Evolutionary conservation across 495 filamentous ascomycete genomes (phyloP).

Genomic region (Hypomontagnella submonticulosa): DNA sequence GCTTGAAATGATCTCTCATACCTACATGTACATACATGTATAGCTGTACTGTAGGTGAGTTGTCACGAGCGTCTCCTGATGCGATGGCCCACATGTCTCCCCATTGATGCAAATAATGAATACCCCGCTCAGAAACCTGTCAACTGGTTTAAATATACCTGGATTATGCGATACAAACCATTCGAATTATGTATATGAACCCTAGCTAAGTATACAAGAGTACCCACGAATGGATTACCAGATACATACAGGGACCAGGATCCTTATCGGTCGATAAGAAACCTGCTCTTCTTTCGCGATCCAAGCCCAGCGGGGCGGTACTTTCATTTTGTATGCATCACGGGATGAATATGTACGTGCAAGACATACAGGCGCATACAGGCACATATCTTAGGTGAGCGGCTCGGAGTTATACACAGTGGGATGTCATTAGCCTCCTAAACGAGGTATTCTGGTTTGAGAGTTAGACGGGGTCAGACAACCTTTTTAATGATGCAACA

Average conservation of each 20-base stretch:
- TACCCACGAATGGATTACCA: slow-evolving; percentile 25
- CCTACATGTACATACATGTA: no score
- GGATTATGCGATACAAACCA: slow-evolving; percentile 22
- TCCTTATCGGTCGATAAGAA: slow-evolving; percentile 10
- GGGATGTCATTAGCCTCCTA: slow-evolving; percentile 17
- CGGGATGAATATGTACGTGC: slow-evolving; percentile 28
- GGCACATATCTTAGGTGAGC: slow-evolving; percentile 2
- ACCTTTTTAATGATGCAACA: slow-evolving; percentile 19
- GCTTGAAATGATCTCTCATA: no score
- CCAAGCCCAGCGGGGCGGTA: slow-evolving; percentile 3
- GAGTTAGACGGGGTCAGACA: slow-evolving; percentile 20
- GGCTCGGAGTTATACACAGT: slow-evolving; percentile 3
- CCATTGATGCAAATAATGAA: background rate
- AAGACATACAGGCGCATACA: slow-evolving; percentile 26
- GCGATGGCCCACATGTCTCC: background rate
- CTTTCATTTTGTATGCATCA: slow-evolving; percentile 14
- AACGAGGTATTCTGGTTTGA: slow-evolving; percentile 7
- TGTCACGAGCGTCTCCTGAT: background rate
- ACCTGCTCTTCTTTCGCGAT: background rate
- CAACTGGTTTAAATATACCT: background rate
- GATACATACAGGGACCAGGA: slow-evolving; percentile 10
- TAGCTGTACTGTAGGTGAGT: background rate
- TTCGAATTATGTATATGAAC: background rate
- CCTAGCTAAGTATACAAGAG: slow-evolving; percentile 1
- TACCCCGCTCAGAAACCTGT: background rate